Evolutionary conservation across 192 early-diverging fungal species (phyloP).

Genomic region (Coemansia sp.): DNA sequence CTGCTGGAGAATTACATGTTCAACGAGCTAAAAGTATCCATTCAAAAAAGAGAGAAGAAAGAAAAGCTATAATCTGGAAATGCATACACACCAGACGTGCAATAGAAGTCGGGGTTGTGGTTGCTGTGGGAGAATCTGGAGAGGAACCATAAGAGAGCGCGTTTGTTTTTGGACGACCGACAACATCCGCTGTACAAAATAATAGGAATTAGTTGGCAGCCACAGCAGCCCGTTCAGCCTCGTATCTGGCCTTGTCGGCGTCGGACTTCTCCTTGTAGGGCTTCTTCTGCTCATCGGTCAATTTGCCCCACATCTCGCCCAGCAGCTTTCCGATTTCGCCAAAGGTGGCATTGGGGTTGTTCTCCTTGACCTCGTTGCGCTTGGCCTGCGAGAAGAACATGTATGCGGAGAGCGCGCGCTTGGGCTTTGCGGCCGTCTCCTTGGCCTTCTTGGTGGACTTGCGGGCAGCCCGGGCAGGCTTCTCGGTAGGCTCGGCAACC

Average conservation of each 20-base stretch:
- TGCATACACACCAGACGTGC: no score
- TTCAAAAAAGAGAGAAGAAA: no score
- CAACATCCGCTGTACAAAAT: slow-evolving; percentile 7
- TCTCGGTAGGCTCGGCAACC: slow-evolving; percentile 3
- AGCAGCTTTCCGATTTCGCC: slow-evolving; percentile 70
- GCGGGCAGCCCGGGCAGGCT: slow-evolving; percentile 47
- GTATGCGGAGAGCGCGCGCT: slow-evolving; percentile 88
- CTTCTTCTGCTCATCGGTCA: slow-evolving; percentile 56
- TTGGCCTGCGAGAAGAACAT: slow-evolving; percentile 87
- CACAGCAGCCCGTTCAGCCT: slow-evolving; percentile 36
- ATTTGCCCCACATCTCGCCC: slow-evolving; percentile 66
- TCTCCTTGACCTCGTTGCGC: slow-evolving; percentile 70
- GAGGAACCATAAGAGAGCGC: not conserved
- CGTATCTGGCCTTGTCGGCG: slow-evolving; percentile 52
- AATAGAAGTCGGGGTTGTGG: no score
- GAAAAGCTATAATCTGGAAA: no score
- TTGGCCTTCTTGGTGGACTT: slow-evolving; percentile 76
- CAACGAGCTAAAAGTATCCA: no score
- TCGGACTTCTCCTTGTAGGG: slow-evolving; percentile 54
- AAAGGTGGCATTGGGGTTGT: slow-evolving; percentile 74
- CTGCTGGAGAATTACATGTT: no score
- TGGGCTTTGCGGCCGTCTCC: slow-evolving; percentile 63
- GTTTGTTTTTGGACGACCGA: slow-evolving; percentile 2
- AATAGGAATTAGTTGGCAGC: not conserved
- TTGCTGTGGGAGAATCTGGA: not conserved